These are phyloP conservation scores for Eutrema salsugineum DNA, from an alignment of 441 rosid species.

Conservation along the genomic window DNA sequence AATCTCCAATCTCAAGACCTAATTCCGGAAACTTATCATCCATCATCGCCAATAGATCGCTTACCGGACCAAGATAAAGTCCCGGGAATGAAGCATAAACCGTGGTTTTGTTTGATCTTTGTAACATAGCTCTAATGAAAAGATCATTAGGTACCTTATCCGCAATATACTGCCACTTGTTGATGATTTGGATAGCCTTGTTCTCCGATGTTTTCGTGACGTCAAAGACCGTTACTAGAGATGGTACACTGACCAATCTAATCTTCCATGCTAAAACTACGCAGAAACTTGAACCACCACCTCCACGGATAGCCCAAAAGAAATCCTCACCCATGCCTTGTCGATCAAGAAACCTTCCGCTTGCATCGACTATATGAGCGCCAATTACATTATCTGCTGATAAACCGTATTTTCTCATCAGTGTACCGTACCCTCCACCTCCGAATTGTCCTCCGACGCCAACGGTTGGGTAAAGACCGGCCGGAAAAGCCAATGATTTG, in stretches of 20 bases:
- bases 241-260: conserved; percentile 37
- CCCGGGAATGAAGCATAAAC: conserved; percentile 50
- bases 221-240: conserved; percentile 38
- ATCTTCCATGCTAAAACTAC: conserved; percentile 57
- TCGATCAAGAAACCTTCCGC: conserved; percentile 42
- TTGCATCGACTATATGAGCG: conserved; percentile 38
- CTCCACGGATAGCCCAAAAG: conserved; percentile 70
- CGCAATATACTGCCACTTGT: conserved; percentile 51
- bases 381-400: conserved; percentile 57
- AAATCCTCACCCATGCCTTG: conserved; percentile 60
- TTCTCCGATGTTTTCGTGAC: conserved; percentile 34
- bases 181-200: conserved; percentile 28
- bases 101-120: conserved; percentile 8
- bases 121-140: conserved; percentile 51
- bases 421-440: conserved; percentile 59
- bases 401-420: conserved; percentile 56
- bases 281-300: conserved; percentile 56
- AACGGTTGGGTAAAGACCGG: conserved; percentile 54
- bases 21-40: conserved; percentile 37
- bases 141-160: conserved; percentile 37
- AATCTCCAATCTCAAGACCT: conserved; percentile 31
- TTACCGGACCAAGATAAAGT: conserved; percentile 46
- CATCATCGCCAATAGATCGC: conserved; percentile 27
- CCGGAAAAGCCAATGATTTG: conserved; percentile 46
- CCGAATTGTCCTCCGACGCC: conserved; percentile 58